Conservation (phyloP, 2,329 filamentous ascomycete genomes). For the Trichoderma citrinoviride region DNA sequence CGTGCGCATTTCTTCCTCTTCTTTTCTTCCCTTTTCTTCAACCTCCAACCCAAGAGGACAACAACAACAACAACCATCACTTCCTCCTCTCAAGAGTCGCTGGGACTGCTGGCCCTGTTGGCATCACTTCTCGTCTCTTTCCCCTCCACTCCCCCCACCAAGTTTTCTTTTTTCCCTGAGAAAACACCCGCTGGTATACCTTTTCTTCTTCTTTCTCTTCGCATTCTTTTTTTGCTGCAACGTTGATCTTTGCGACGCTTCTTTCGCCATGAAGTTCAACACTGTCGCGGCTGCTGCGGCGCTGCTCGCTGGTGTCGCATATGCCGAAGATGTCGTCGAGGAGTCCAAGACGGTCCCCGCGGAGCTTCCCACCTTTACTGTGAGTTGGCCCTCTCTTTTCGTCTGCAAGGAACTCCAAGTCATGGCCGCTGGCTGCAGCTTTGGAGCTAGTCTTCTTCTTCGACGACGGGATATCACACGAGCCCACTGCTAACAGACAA, state of each 20-base stretch:
- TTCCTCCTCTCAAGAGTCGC: slow-evolving; percentile 31
- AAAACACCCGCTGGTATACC: slow-evolving; percentile 21
- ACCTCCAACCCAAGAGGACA: slow-evolving; percentile 12
- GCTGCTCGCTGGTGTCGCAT: slow-evolving; percentile 65
- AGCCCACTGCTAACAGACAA: slow-evolving; percentile 27
- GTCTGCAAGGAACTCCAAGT: neutral
- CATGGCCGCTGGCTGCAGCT: neutral
- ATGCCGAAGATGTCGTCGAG: slow-evolving; percentile 64
- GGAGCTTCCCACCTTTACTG: slow-evolving; percentile 80
- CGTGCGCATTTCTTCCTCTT: slow-evolving; percentile 12
- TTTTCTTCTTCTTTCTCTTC: too few relatives aligned
- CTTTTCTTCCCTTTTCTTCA: slow-evolving; percentile 24
- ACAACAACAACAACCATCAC: slow-evolving; percentile 29
- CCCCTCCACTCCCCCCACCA: slow-evolving; percentile 5
- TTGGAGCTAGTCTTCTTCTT: neutral
- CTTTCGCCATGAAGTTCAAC: slow-evolving; percentile 75
- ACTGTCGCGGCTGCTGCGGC: slow-evolving; percentile 73
- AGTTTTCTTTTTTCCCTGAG: neutral
- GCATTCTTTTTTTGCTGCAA: neutral
- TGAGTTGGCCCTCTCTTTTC: slow-evolving; percentile 48
- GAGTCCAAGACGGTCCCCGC: slow-evolving; percentile 59
- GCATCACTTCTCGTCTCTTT: slow-evolving; percentile 18
- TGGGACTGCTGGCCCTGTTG: slow-evolving; percentile 27
- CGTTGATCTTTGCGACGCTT: slow-evolving; percentile 47
- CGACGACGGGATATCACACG: neutral